A percentile compares a stretch with the other conserved stretches of the same genome.
Conservation (phyloP, 306 rosid species). For the Rubus parviflorus region DNA sequence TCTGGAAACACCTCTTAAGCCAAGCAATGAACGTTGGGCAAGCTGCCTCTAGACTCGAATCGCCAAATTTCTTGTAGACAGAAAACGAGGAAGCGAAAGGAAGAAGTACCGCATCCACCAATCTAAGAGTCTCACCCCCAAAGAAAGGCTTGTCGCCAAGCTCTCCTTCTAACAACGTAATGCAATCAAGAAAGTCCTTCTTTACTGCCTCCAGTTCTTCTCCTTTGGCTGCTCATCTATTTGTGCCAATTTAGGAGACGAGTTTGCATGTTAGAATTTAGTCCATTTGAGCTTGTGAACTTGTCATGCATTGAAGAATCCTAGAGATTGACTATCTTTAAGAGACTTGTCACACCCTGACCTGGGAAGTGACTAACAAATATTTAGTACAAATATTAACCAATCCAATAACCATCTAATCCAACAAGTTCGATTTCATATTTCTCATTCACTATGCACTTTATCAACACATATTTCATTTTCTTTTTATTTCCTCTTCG, state of each 20-base stretch:
- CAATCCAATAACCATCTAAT: too few relatives aligned
- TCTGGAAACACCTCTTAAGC: slow-evolving; percentile 14
- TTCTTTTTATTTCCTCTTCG: too few relatives aligned
- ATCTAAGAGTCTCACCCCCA: slow-evolving; percentile 17
- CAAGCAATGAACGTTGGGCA: slow-evolving; percentile 15
- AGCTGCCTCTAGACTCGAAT: slow-evolving; percentile 12
- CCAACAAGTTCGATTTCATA: too few relatives aligned
- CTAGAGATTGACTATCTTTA: too few relatives aligned
- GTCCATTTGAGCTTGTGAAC: neutral
- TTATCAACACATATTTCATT: too few relatives aligned
- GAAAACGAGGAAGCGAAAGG: slow-evolving; percentile 19
- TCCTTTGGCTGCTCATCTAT: slow-evolving; percentile 21
- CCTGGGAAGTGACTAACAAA: too few relatives aligned
- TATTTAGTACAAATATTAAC: too few relatives aligned
- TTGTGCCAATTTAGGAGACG: neutral
- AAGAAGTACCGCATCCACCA: slow-evolving; percentile 26
- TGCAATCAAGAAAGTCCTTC: slow-evolving; percentile 18
- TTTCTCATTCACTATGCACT: too few relatives aligned
- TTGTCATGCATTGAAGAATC: too few relatives aligned
- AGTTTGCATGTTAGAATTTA: too few relatives aligned
- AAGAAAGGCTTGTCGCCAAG: slow-evolving; percentile 30
- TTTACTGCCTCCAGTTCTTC: slow-evolving; percentile 27
- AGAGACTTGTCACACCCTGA: too few relatives aligned
- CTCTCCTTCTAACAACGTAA: slow-evolving; percentile 20
- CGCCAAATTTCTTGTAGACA: slow-evolving; percentile 13